Conservation (phyloP, 2,329 filamentous ascomycete species). For the Kalmusia sp. region DNA sequence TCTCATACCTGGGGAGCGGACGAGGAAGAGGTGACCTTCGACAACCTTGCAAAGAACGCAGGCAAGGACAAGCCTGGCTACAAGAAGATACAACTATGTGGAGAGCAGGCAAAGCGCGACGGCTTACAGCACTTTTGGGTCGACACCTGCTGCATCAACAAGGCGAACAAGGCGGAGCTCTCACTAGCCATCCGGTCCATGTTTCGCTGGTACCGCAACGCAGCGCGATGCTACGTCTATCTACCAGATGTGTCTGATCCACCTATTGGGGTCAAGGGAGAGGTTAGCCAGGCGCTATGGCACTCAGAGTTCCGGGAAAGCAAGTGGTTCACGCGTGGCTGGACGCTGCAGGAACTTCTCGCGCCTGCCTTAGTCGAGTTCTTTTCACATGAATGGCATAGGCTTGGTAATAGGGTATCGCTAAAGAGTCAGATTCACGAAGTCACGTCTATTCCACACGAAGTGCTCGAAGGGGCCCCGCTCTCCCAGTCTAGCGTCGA, state of each 20-base stretch:
- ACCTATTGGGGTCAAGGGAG: too few species aligned
- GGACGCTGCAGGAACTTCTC: slow-evolving; percentile 2
- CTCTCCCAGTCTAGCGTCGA: not conserved
- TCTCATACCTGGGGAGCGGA: not conserved
- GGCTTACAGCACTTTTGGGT: not conserved
- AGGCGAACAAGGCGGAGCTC: not conserved
- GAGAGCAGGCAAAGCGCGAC: not conserved
- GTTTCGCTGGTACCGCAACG: not conserved
- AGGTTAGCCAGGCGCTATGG: not conserved
- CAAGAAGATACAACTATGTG: not conserved
- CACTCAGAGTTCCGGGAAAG: not conserved
- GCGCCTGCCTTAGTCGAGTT: not conserved
- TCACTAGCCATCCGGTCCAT: not conserved
- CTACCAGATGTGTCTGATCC: not conserved
- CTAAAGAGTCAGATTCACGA: not conserved
- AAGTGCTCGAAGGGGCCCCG: not conserved
- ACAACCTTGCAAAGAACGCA: not conserved
- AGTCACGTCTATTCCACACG: not conserved
- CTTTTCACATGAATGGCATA: not conserved
- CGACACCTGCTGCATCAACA: not conserved
- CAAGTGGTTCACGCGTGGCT: not conserved
- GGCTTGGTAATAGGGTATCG: not conserved
- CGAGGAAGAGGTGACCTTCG: not conserved
- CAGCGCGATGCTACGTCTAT: not conserved
- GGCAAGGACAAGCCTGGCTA: not conserved